These are phyloP conservation scores for Flaveria trinervia DNA, from an alignment of 129 eudicot genomes.

Conservation along the genomic window DNA sequence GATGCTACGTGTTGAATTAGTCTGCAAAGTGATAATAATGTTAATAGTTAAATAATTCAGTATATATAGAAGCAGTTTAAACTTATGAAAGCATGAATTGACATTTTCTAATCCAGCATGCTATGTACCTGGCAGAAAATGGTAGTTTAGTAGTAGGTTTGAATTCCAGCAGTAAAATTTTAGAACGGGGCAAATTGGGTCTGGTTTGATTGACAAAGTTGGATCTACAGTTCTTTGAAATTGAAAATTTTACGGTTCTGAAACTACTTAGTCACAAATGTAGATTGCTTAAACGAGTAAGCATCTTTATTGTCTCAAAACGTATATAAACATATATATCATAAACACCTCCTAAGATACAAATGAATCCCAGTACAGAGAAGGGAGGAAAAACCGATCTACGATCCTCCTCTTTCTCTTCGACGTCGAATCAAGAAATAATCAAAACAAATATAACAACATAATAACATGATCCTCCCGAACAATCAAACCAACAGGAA, in stretches of 20 bases:
- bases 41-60: not conserved
- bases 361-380: slow-evolving; percentile 21
- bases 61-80: slow-evolving; percentile 18
- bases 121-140: not conserved
- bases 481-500: slow-evolving; percentile 9
- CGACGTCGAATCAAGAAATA: slow-evolving; percentile 24
- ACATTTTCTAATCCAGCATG: not conserved
- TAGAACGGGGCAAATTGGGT: not conserved
- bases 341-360: slow-evolving; percentile 11
- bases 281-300: not conserved
- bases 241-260: not conserved
- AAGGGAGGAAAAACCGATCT: slow-evolving; percentile 37
- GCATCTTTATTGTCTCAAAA: slow-evolving; percentile 32
- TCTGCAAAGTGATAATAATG: not conserved
- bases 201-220: not conserved
- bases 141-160: not conserved
- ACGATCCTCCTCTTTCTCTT: slow-evolving; percentile 36
- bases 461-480: not conserved
- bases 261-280: not conserved
- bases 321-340: slow-evolving; percentile 3
- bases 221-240: not conserved
- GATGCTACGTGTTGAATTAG: slow-evolving; percentile 7
- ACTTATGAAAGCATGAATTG: slow-evolving; percentile 21
- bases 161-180: not conserved
- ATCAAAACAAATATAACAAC: not conserved